Conservation (phyloP, 371 early-diverging fungal genomes). For the Mortierella sp. region DNA sequence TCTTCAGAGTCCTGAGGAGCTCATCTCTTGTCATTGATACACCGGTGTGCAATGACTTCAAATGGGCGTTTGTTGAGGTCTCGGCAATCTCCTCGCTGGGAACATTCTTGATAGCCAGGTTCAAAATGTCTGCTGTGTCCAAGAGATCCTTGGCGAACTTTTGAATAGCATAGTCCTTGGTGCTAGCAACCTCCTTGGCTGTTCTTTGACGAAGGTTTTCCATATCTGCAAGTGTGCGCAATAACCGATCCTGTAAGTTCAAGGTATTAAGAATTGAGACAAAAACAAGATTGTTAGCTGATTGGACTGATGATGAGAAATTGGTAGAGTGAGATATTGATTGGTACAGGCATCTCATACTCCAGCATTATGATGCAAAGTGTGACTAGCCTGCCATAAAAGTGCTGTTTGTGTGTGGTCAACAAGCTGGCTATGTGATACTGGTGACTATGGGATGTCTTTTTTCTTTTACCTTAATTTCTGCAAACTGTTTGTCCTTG, state of each 20-base stretch:
- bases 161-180: conserved; percentile 90
- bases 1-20: conserved; percentile 87
- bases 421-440: background rate
- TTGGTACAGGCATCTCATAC: too few relatives aligned
- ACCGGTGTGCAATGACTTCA: conserved; percentile 88
- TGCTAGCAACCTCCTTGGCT: conserved; percentile 85
- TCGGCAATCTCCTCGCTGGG: conserved; percentile 74
- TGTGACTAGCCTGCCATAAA: background rate
- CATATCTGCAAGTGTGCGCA: conserved; percentile 94
- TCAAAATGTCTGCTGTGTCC: conserved; percentile 93
- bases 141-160: conserved; percentile 98
- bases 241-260: conserved; percentile 71
- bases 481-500: conserved; percentile 85
- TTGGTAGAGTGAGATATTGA: too few relatives aligned
- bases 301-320: too few relatives aligned
- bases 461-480: conserved; percentile 74
- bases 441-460: background rate
- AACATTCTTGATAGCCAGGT: conserved; percentile 87
- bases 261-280: conserved; percentile 2
- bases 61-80: conserved; percentile 59
- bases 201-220: conserved; percentile 95
- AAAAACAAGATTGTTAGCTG: background rate
- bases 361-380: too few relatives aligned
- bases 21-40: conserved; percentile 92
- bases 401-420: background rate